Conservation (phyloP, 2,329 filamentous ascomycete genomes). For the Fusarium compactum region DNA sequence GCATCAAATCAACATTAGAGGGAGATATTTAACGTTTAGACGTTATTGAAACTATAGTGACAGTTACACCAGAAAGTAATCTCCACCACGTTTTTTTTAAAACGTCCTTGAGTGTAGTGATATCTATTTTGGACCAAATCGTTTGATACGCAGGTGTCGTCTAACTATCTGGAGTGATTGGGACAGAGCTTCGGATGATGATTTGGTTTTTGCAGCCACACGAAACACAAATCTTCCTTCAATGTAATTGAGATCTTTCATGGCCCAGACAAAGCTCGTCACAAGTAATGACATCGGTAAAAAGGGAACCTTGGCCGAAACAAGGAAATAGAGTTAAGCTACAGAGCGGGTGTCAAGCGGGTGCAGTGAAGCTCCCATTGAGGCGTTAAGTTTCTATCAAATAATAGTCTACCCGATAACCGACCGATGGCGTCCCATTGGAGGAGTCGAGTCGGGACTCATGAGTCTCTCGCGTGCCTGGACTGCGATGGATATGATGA, state of each 20-base stretch:
- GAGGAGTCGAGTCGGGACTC: constrained; percentile 1
- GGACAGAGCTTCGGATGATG: not conserved
- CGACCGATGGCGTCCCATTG: not conserved
- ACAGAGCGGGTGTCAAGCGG: not conserved
- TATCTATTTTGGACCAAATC: accelerated
- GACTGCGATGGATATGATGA: not conserved
- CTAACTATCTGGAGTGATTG: not conserved
- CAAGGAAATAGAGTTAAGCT: not conserved
- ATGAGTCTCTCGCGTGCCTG: not conserved
- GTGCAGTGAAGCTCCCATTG: constrained; percentile 2
- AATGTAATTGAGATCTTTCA: not conserved
- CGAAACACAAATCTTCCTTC: not conserved
- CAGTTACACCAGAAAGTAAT: not conserved
- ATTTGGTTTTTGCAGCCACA: not conserved
- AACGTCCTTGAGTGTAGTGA: not conserved
- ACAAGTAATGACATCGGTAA: not conserved
- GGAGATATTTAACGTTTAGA: not conserved
- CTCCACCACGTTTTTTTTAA: not conserved
- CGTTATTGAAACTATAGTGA: not conserved
- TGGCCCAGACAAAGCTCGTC: not conserved
- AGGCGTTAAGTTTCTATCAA: constrained; percentile 10
- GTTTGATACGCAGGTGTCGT: not conserved
- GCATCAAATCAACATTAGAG: not conserved
- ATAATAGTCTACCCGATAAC: not conserved
- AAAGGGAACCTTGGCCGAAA: not conserved